These are phyloP conservation scores for Phytopythium delawarense DNA, from an alignment of 352 stramenopile genomes.

Conservation along the genomic window DNA sequence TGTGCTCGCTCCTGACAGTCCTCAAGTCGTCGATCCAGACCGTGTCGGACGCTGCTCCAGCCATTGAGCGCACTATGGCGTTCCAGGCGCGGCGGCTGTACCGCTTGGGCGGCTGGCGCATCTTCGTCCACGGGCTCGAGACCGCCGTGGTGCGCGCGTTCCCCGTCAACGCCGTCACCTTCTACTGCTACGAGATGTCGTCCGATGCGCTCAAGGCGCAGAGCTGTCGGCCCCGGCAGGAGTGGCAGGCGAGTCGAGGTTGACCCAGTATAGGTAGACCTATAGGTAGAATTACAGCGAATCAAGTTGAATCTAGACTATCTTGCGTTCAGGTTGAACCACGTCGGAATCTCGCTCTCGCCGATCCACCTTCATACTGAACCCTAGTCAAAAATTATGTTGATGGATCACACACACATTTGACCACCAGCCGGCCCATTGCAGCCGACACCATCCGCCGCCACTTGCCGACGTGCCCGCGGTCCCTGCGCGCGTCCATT, in stretches of 20 bases:
- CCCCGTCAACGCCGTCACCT: constrained; percentile 82
- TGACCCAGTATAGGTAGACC: background rate
- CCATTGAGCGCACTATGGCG: constrained; percentile 60
- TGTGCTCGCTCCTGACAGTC: constrained; percentile 33
- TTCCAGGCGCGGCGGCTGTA: constrained; percentile 72
- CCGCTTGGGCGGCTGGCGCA: constrained; percentile 48
- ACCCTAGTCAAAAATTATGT: background rate
- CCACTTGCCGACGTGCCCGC: background rate
- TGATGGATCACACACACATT: background rate
- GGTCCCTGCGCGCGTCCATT: background rate
- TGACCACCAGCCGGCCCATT: too few species aligned
- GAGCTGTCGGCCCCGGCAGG: background rate
- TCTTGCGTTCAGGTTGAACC: constrained; percentile 1
- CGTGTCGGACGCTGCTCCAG: constrained; percentile 44
- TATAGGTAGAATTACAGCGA: constrained; percentile 2
- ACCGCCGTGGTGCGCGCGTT: constrained; percentile 80
- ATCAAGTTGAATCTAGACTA: background rate
- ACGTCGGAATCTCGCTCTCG: constrained; percentile 13
- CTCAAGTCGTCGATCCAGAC: constrained; percentile 87
- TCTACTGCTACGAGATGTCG: constrained; percentile 82
- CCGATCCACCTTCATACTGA: background rate
- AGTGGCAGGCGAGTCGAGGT: background rate
- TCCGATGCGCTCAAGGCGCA: constrained; percentile 56
- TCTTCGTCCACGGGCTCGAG: constrained; percentile 76
- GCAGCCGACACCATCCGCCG: background rate